Evolutionary conservation across 257 asterid genomes (phyloP), one percentile per base, ranked within the genome.

Genomic region (Solanum etuberosum): DNA sequence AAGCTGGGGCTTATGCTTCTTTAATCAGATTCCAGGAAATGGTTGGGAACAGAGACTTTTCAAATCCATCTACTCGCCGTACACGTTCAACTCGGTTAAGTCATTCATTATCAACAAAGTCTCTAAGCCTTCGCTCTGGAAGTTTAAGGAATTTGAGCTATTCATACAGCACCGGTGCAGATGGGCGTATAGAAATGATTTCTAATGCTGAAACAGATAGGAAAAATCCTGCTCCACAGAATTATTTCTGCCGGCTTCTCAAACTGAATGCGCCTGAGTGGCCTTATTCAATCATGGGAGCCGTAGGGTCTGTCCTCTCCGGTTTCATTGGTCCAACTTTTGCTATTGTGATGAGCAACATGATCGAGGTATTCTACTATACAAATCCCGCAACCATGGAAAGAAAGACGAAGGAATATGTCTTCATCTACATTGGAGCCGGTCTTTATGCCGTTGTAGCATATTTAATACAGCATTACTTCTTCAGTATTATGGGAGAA

Each of bases 401-500:
- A 70, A 86, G 94, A 34, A 96, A 96, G 84, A 95, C 98, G 3
- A 96, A 96, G 95, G 98, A 93, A 89, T 95, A 92, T 34, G 99
- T 95, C 77, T 94, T 96, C 89, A 91, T 95, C 32, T 96, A 94
- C 87, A 95, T 96, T 2, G 99, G 99, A 29, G 96, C 98, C 5
- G 99, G 99, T 73, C 87, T 96, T 20, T 96, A 96, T 42, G 99
- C 99, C 3, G 99, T 96, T 6, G 98, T 89, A 12, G 98, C 98
- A 7, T 96, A 96, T 91, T 89, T 96, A 89, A 95, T 96, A 87
- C 98, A 96, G 92, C 98, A 96, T 90, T 96, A 96, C 92, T 95
- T 96, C 96, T 96, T 96, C 85, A 96, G 99, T 61, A 96, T 96
- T 89, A 96, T 95, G 98, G 98, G 99, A 7, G 99, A 96, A 92